phyloP scores from a whole-genome alignment of 768 basidiomycete genomes.

The Coprinellus aureogranulatus region DNA sequence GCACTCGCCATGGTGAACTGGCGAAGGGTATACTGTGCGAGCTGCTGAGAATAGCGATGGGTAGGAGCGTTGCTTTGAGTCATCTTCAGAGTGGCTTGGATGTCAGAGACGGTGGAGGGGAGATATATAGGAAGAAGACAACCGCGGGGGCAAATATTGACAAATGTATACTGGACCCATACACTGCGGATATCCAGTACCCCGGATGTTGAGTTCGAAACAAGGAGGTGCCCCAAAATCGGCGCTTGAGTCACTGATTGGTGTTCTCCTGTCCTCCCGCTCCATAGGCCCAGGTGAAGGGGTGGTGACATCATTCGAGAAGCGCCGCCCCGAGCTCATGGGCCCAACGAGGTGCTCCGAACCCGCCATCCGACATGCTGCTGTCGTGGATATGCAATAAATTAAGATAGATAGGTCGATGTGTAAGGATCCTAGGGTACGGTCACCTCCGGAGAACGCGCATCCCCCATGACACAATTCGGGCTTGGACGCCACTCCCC shows the following conservation, averaged over 20 bases:
- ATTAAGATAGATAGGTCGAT: slow-evolving; percentile 6
- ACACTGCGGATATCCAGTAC: background rate
- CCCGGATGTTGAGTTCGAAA: slow-evolving; percentile 4
- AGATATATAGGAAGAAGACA: background rate
- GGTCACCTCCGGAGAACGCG: slow-evolving; percentile 34
- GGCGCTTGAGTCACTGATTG: background rate
- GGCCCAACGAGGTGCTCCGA: no score
- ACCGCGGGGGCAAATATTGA: background rate
- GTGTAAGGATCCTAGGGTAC: background rate
- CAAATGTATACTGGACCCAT: background rate
- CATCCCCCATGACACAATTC: slow-evolving; percentile 36
- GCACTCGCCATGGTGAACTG: slow-evolving; percentile 40
- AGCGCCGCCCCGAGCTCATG: background rate
- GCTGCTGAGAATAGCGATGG: slow-evolving; percentile 43
- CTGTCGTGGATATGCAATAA: no score
- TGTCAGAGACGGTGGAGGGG: background rate
- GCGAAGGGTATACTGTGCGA: slow-evolving; percentile 47
- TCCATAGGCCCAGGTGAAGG: background rate
- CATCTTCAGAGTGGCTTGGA: background rate
- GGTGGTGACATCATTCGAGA: background rate
- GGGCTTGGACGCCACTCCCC: slow-evolving; percentile 37
- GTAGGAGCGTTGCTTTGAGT: slow-evolving; percentile 24
- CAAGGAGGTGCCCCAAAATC: background rate
- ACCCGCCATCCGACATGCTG: no score
- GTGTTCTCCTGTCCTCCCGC: background rate